phyloP scores from a whole-genome alignment of 768 basidiomycete species.

The Gautieria morchelliformis region DNA sequence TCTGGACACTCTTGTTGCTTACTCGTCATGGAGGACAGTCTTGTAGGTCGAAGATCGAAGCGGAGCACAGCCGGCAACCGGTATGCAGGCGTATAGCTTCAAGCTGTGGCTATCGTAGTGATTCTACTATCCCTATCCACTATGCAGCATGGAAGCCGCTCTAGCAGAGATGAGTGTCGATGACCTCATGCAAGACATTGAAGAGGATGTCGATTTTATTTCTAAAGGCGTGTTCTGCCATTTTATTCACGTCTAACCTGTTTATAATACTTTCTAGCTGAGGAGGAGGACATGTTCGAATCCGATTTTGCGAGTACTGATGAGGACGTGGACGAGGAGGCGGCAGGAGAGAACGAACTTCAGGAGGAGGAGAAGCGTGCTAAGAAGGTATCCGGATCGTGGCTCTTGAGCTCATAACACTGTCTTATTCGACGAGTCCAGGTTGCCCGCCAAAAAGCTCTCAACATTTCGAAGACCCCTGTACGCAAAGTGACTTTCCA shows the following conservation, averaged over 20 bases:
- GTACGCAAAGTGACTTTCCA: conserved; percentile 5
- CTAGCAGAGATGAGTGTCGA: conserved; percentile 59
- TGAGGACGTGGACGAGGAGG: conserved; percentile 48
- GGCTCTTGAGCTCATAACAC: not conserved
- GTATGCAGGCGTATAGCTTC: conserved; percentile 27
- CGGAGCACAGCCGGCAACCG: conserved; percentile 75
- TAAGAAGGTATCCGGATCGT: conserved; percentile 7
- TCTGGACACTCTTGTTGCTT: not conserved
- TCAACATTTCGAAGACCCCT: conserved; percentile 3
- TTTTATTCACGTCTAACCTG: not conserved
- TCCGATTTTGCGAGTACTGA: conserved; percentile 85
- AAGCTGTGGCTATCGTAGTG: not conserved
- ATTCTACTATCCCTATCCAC: not conserved
- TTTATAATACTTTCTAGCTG: conserved; percentile 25
- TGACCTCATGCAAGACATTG: conserved; percentile 46
- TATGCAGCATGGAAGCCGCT: conserved; percentile 62
- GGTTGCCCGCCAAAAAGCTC: conserved; percentile 9
- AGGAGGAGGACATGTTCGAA: conserved; percentile 74
- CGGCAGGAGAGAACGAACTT: conserved; percentile 42
- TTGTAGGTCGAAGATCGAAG: conserved; percentile 47
- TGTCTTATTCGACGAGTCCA: not conserved
- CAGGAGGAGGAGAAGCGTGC: conserved; percentile 49
- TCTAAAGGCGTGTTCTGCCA: conserved; percentile 39
- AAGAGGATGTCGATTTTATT: conserved; percentile 68
- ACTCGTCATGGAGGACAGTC: conserved; percentile 29